These are phyloP conservation scores for Phalaenopsis equestris DNA, from an alignment of 106 monocot genomes.

Conservation along the genomic window DNA sequence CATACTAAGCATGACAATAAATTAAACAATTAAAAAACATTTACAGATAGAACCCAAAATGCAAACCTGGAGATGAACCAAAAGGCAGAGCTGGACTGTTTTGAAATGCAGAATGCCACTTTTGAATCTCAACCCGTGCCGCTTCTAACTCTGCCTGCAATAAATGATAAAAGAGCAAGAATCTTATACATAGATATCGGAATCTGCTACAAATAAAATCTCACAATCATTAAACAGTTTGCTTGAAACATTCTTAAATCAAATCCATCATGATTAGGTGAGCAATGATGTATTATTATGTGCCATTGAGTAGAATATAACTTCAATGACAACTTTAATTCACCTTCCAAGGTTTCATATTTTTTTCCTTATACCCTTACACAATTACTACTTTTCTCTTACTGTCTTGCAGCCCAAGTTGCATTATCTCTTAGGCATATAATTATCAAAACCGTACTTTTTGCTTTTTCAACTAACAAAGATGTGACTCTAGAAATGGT, in stretches of 20 bases:
- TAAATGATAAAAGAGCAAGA: background rate
- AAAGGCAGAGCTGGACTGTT: conserved; percentile 43
- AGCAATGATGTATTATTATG: background rate
- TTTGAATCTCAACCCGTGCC: conserved; percentile 50
- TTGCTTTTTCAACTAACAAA: background rate
- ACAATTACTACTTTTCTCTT: background rate
- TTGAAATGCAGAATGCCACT: conserved; percentile 76
- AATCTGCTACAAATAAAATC: background rate
- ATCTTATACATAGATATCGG: background rate
- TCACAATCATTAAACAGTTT: background rate
- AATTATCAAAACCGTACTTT: background rate
- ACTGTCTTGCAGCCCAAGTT: background rate
- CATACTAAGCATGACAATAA: background rate
- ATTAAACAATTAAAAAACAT: background rate
- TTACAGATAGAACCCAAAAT: background rate
- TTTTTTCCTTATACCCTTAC: background rate
- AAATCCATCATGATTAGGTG: background rate
- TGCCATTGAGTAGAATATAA: background rate
- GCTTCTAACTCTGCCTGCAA: conserved; percentile 49
- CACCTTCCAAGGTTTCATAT: background rate
- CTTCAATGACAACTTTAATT: background rate
- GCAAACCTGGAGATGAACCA: conserved; percentile 42
- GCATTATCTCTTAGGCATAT: background rate
- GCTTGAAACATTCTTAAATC: background rate
- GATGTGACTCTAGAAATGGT: background rate